Conservation (phyloP, 2,329 filamentous ascomycete species). For the Colletotrichum karsti region DNA sequence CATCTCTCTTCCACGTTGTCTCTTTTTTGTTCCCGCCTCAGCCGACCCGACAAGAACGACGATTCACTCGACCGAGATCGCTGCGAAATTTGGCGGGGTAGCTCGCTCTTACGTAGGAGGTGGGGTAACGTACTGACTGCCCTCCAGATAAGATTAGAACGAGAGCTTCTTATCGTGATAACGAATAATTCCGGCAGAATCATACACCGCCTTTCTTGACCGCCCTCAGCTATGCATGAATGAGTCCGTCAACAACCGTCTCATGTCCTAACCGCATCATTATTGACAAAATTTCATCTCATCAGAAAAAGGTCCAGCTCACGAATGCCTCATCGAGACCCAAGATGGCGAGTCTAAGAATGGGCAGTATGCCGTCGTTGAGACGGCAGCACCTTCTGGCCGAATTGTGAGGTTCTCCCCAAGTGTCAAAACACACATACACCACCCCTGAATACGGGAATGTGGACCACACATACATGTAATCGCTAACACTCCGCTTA, state of each 20-base stretch:
- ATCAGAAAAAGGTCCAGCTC: background rate
- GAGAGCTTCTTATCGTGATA: conserved; percentile 1
- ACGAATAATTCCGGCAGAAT: conserved; percentile 37
- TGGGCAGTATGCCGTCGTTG: conserved; percentile 62
- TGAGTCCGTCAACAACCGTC: conserved; percentile 14
- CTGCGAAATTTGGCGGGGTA: conserved; percentile 24
- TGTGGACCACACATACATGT: conserved; percentile 27
- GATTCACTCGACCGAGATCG: conserved; percentile 1
- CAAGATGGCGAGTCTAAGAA: conserved; percentile 53
- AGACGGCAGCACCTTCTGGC: conserved; percentile 80
- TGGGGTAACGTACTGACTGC: background rate
- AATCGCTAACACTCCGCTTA: conserved; percentile 13
- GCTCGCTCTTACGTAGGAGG: conserved; percentile 11
- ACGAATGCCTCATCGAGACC: background rate
- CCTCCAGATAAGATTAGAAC: conserved; percentile 13
- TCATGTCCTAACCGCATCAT: conserved; percentile 5
- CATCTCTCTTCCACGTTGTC: background rate
- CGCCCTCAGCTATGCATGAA: conserved; percentile 31
- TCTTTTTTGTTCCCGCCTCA: background rate
- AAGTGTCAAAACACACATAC: background rate
- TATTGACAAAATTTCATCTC: conserved; percentile 3
- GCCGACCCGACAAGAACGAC: background rate
- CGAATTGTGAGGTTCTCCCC: conserved; percentile 72
- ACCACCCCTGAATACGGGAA: conserved; percentile 16
- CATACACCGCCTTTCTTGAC: conserved; percentile 36